Evolutionary conservation across 73 alveolate genomes (phyloP), one percentile per base, ranked within the genome.

Genomic region (Breviolum minutum): DNA sequence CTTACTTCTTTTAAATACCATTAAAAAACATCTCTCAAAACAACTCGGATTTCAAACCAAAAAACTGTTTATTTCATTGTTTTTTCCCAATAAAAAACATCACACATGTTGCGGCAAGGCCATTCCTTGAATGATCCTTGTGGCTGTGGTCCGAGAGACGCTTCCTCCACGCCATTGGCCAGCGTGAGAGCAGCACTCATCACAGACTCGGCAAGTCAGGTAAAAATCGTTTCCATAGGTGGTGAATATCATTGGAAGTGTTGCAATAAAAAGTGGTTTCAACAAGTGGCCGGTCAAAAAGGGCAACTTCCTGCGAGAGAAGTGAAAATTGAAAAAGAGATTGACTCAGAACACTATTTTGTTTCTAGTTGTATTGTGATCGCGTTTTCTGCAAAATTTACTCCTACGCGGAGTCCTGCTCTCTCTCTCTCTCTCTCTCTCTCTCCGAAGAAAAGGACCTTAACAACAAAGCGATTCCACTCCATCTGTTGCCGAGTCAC

Each of bases 81-180:
- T 40, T 40, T 40, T 40, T 40, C 54, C 54, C 54, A 40, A 40
- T 40, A 40, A 40, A 40, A n/a, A n/a, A n/a, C n/a, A 40, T 40
- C 54, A 40, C 54, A 40, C 3, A n/a, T n/a, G n/a, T 40, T 40
- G 54, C 54, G n/a, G n/a, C 54, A 40, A 2, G 54, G 54, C 54
- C 54, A 40, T 40, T 40, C 54, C 54, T 40, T 40, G 54, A 40
- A n/a, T n/a, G n/a, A n/a, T n/a, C 3, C 54, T 40, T 40, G 54
- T 40, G 54, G 54, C 54, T 40, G 54, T 40, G 5, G 54, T 3
- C 92, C 74, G 16, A 83, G 76, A 20, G 3, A 63, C 80, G 80
- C 79, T 61, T 89, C 96, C 61, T 92, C 98, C 68, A 92, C 98
- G 30, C 98, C 98, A 24, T 48, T 73, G 32, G 98, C 98, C 48